Percentiles rank a stretch among this genome's conserved stretches.
Conservation (phyloP, 2,329 filamentous ascomycete species). For the Colletotrichum caudatum region DNA sequence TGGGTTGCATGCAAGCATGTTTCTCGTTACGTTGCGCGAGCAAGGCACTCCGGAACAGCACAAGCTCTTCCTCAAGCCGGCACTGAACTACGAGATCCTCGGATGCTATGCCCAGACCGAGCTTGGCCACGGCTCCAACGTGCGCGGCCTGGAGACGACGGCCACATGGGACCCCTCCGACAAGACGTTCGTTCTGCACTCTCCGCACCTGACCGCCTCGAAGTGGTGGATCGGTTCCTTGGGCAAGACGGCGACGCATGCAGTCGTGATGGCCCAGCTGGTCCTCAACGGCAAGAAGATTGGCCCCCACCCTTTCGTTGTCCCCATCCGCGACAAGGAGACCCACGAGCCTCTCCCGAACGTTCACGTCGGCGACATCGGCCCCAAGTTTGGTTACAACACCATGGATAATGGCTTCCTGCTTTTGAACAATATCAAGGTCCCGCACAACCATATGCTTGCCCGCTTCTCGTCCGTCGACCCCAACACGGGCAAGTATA, state of each 20-base stretch:
- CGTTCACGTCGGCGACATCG: slow-evolving; percentile 82
- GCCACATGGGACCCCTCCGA: slow-evolving; percentile 80
- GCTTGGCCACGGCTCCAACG: slow-evolving; percentile 82
- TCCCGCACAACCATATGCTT: slow-evolving; percentile 76
- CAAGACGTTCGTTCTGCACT: slow-evolving; percentile 81
- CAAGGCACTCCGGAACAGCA: slow-evolving; percentile 81
- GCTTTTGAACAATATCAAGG: slow-evolving; percentile 80
- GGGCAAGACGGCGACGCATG: slow-evolving; percentile 80
- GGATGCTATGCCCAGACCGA: slow-evolving; percentile 88
- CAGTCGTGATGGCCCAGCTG: slow-evolving; percentile 83
- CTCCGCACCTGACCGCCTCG: slow-evolving; percentile 77
- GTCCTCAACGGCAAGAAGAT: slow-evolving; percentile 75
- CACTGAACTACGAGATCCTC: slow-evolving; percentile 77
- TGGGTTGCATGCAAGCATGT: slow-evolving; percentile 72
- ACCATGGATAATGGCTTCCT: slow-evolving; percentile 88
- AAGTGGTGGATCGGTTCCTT: slow-evolving; percentile 91
- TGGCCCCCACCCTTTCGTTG: slow-evolving; percentile 83
- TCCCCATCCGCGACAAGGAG: slow-evolving; percentile 77
- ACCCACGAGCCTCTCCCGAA: slow-evolving; percentile 77
- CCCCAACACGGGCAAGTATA: slow-evolving; percentile 75
- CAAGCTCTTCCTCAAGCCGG: slow-evolving; percentile 76
- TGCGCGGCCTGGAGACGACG: slow-evolving; percentile 77
- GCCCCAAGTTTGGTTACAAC: slow-evolving; percentile 83
- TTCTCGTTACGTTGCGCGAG: slow-evolving; percentile 70
- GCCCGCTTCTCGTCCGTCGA: slow-evolving; percentile 66